Percentiles rank a stretch among this genome's conserved stretches.
phyloP scores from a whole-genome alignment of 192 early-diverging fungal genomes.

The Rhizophagus prolifer region DNA sequence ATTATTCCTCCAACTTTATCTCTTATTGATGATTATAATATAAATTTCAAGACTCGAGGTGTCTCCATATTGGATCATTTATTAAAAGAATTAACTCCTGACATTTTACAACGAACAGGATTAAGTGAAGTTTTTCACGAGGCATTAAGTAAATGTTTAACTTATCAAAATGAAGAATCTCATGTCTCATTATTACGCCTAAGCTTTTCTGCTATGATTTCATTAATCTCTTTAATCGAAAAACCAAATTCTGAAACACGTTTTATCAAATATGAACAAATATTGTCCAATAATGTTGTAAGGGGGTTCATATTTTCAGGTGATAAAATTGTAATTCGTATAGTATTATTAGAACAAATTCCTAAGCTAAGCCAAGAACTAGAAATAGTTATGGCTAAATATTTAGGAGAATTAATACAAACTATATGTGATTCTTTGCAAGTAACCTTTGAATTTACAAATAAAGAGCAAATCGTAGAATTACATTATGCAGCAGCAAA shows the following conservation, averaged over 20 bases:
- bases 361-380: not conserved
- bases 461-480: constrained; percentile 6
- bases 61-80: constrained; percentile 18
- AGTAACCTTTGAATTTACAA: constrained; percentile 4
- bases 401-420: constrained; percentile 21
- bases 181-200: constrained; percentile 9
- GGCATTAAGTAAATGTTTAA: constrained; percentile 22
- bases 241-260: not conserved
- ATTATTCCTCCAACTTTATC: constrained; percentile 31
- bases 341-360: constrained; percentile 27
- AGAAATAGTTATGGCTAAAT: constrained; percentile 23
- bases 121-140: constrained; percentile 28
- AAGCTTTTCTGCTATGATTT: constrained; percentile 25
- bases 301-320: constrained; percentile 19
- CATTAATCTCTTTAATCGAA: constrained; percentile 10
- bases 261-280: constrained; percentile 13
- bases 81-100: constrained; percentile 15
- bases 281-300: constrained; percentile 21
- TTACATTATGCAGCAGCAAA: constrained; percentile 17
- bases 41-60: constrained; percentile 27
- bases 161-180: constrained; percentile 23
- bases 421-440: constrained; percentile 2
- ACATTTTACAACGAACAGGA: constrained; percentile 22
- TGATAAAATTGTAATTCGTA: constrained; percentile 20
- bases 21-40: constrained; percentile 30